These are phyloP conservation scores for Cordyceps tenuipes DNA, from an alignment of 2,329 filamentous ascomycete species.

Conservation along the genomic window DNA sequence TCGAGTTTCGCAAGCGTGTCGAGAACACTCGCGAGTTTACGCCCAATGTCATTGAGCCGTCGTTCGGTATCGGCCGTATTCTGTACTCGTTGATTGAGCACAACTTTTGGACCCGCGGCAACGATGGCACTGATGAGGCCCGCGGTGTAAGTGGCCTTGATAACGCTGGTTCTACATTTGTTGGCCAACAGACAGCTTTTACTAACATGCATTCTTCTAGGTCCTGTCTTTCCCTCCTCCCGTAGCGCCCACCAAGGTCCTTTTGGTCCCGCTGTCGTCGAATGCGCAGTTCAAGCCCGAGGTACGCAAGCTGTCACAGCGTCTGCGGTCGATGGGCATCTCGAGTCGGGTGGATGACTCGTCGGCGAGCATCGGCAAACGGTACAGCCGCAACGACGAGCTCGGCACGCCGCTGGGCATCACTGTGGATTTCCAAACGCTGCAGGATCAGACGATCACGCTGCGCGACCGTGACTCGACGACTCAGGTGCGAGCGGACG, in stretches of 20 bases:
- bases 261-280: conserved; percentile 80
- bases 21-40: conserved; percentile 87
- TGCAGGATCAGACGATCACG: conserved; percentile 80
- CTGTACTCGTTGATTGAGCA: conserved; percentile 92
- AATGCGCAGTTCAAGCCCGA: conserved; percentile 76
- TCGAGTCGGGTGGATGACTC: conserved; percentile 86
- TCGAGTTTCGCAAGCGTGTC: conserved; percentile 73
- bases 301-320: conserved; percentile 62
- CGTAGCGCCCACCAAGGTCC: conserved; percentile 89
- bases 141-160: conserved; percentile 61
- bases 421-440: conserved; percentile 91
- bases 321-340: conserved; percentile 67
- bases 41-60: conserved; percentile 94
- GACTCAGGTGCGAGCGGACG: conserved; percentile 76
- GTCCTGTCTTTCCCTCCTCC: conserved; percentile 48
- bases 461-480: conserved; percentile 86
- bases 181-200: not conserved
- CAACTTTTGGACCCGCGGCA: conserved; percentile 78
- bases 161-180: not conserved
- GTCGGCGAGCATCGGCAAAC: conserved; percentile 86
- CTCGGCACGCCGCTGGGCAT: conserved; percentile 89
- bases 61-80: conserved; percentile 93
- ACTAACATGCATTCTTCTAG: conserved; percentile 22
- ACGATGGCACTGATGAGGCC: conserved; percentile 57
- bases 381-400: conserved; percentile 91